These are phyloP conservation scores for Jamesozyma jinghongensis DNA, from an alignment of 805 yeast species.

Conservation along the genomic window DNA sequence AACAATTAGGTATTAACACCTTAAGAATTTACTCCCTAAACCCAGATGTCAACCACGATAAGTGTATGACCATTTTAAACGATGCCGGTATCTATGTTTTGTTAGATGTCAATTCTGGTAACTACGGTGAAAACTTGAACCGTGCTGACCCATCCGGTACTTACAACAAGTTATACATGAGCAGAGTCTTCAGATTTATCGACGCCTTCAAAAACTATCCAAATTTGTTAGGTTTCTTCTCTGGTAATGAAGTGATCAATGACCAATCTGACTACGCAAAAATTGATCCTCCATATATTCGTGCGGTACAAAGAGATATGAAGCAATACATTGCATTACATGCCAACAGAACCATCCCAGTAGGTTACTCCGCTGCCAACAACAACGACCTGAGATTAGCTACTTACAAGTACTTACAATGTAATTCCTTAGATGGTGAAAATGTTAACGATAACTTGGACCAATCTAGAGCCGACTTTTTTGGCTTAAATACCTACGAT, in stretches of 20 bases:
- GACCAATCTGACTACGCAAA: conserved; percentile 53
- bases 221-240: conserved; percentile 77
- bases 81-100: conserved; percentile 87
- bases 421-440: conserved; percentile 50
- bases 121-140: conserved; percentile 53
- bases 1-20: conserved; percentile 77
- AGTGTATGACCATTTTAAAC: conserved; percentile 82
- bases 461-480: conserved; percentile 69
- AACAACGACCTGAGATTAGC: conserved; percentile 59
- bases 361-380: conserved; percentile 95
- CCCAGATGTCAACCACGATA: conserved; percentile 80
- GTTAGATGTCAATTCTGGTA: conserved; percentile 76
- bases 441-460: conserved; percentile 39
- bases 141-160: conserved; percentile 63
- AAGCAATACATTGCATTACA: conserved; percentile 66
- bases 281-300: conserved; percentile 65
- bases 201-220: conserved; percentile 79
- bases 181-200: conserved; percentile 74
- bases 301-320: conserved; percentile 90
- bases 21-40: conserved; percentile 74
- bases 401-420: conserved; percentile 72
- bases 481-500: conserved; percentile 77
- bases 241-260: conserved; percentile 89
- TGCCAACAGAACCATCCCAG: conserved; percentile 72
- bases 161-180: conserved; percentile 61